These are phyloP conservation scores for Paxillus ammoniavirescens DNA, from an alignment of 768 basidiomycete species.

Conservation along the genomic window DNA sequence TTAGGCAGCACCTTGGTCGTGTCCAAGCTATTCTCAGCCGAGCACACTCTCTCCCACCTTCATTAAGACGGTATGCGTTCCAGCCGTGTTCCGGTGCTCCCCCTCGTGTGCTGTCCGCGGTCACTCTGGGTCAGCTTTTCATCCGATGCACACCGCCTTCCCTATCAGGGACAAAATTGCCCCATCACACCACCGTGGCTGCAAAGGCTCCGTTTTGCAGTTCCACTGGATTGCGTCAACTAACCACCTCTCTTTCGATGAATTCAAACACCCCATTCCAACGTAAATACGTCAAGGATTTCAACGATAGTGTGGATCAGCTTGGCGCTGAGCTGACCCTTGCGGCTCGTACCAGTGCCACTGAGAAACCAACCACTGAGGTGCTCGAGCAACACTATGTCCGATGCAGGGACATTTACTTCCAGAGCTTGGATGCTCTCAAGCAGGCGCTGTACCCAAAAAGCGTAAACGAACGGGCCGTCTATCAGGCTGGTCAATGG, in stretches of 20 bases:
- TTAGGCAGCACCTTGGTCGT: conserved; percentile 13
- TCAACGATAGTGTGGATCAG: conserved; percentile 11
- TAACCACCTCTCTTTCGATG: conserved; percentile 2
- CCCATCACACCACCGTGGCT: neutral
- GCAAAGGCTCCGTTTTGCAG: neutral
- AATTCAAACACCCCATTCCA: conserved; percentile 9
- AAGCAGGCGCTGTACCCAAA: conserved; percentile 10
- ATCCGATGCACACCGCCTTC: conserved; percentile 3
- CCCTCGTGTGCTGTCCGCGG: neutral
- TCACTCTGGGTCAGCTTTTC: conserved; percentile 3
- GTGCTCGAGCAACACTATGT: conserved; percentile 9
- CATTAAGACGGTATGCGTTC: conserved; percentile 7
- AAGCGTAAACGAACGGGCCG: conserved; percentile 15
- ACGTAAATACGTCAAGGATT: conserved; percentile 9
- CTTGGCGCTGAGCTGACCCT: conserved; percentile 3
- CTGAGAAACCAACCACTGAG: neutral
- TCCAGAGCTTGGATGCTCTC: neutral
- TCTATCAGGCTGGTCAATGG: conserved; percentile 32
- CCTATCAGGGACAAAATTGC: neutral
- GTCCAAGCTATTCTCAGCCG: conserved; percentile 9
- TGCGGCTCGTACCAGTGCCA: neutral
- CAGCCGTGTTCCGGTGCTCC: neutral
- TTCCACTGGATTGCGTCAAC: neutral
- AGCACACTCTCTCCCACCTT: neutral
- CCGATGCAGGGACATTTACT: conserved; percentile 6